These are phyloP conservation scores for Claviceps capensis DNA, from an alignment of 2,329 filamentous ascomycete species.

Conservation along the genomic window DNA sequence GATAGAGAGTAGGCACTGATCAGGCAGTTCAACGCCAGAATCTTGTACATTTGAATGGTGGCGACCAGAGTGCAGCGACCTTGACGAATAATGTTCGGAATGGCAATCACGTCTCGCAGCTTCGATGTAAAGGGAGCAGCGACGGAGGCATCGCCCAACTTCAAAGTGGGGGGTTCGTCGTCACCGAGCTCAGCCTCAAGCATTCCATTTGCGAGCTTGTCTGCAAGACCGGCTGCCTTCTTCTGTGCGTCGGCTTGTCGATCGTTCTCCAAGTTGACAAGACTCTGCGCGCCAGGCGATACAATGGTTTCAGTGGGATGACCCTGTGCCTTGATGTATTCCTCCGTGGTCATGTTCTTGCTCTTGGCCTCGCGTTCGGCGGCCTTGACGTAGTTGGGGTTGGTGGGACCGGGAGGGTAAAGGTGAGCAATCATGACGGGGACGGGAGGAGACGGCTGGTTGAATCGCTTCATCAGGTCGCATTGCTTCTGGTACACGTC, in stretches of 20 bases:
- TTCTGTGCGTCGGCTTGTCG: conserved; percentile 48
- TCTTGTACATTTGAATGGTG: conserved; percentile 99
- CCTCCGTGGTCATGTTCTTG: conserved; percentile 55
- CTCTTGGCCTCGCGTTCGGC: conserved; percentile 72
- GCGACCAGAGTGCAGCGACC: conserved; percentile 94
- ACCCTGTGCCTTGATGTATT: conserved; percentile 39
- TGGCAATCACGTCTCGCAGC: conserved; percentile 88
- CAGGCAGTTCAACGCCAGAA: conserved; percentile 90
- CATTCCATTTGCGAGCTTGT: conserved; percentile 75
- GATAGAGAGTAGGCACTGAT: conserved; percentile 96
- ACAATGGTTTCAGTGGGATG: conserved; percentile 49
- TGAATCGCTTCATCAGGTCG: conserved; percentile 84
- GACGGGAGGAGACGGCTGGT: conserved; percentile 82
- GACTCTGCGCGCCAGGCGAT: conserved; percentile 49
- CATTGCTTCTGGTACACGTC: conserved; percentile 96
- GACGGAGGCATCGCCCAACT: conserved; percentile 92
- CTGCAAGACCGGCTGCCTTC: conserved; percentile 66
- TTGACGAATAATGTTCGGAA: conserved; percentile 96
- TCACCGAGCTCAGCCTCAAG: conserved; percentile 83
- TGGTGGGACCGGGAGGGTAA: conserved; percentile 78
- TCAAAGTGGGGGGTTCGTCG: conserved; percentile 85
- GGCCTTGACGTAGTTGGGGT: conserved; percentile 90
- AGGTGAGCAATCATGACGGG: conserved; percentile 87
- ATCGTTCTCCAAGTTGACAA: conserved; percentile 16
- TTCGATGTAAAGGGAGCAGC: conserved; percentile 97